Conservation (phyloP, 345 rosid species). For the Murraya paniculata region DNA sequence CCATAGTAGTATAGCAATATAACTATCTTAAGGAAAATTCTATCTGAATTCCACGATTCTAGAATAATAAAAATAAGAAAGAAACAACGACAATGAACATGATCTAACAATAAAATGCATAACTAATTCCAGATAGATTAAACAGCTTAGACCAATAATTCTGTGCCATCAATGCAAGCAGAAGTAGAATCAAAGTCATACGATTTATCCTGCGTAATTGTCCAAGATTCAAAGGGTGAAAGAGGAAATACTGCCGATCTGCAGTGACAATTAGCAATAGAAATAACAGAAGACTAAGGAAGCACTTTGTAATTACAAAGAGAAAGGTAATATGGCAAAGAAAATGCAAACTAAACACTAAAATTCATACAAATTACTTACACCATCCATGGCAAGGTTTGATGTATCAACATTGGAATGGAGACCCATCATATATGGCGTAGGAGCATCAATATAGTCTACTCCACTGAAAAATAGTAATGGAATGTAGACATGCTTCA, state of each 20-base stretch:
- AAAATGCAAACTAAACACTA: not conserved
- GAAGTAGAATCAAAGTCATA: not conserved
- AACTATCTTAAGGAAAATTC: not conserved
- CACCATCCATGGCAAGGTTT: slow-evolving; percentile 91
- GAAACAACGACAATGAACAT: not conserved
- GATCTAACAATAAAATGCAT: not conserved
- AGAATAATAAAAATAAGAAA: too few species aligned
- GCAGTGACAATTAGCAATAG: not conserved
- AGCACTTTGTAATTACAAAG: not conserved
- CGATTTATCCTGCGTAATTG: not conserved
- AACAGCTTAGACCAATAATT: not conserved
- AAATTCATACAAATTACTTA: slow-evolving; percentile 43
- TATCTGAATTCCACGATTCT: not conserved
- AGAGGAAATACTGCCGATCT: not conserved
- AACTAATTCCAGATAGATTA: not conserved
- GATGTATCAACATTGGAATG: slow-evolving; percentile 93
- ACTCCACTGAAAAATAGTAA: slow-evolving; percentile 99
- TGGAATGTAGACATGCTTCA: slow-evolving; percentile 99
- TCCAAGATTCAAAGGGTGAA: not conserved
- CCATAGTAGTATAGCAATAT: not conserved
- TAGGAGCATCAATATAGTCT: slow-evolving; percentile 98
- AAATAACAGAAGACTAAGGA: not conserved
- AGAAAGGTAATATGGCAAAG: not conserved
- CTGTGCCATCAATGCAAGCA: not conserved
- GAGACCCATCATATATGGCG: slow-evolving; percentile 99